Conservation (phyloP, 345 rosid species). For the Eucalyptus curtisii region DNA sequence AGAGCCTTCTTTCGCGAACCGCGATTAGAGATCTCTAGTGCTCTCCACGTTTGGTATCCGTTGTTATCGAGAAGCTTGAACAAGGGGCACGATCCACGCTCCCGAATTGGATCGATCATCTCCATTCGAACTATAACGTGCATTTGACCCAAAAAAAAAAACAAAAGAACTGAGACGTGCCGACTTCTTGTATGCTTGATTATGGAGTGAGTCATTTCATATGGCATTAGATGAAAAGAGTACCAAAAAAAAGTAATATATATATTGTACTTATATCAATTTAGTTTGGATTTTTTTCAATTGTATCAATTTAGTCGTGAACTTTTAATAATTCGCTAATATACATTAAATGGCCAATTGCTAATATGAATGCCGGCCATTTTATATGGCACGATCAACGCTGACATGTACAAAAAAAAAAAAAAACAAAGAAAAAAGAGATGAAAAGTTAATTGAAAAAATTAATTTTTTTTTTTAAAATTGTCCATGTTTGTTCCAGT, state of each 20-base stretch:
- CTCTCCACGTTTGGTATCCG: not conserved
- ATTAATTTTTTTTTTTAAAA: too few relatives aligned
- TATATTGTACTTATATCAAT: too few relatives aligned
- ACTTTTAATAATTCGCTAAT: not conserved
- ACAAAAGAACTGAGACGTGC: not conserved
- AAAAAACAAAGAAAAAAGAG: too few relatives aligned
- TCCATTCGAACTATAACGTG: not conserved
- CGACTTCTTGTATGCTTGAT: not conserved
- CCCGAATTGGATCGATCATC: not conserved
- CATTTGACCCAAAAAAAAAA: not conserved
- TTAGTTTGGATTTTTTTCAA: too few relatives aligned
- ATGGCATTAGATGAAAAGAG: not conserved
- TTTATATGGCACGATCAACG: fast-evolving
- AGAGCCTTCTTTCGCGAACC: not conserved
- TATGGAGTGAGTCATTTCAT: not conserved
- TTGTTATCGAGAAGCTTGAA: not conserved
- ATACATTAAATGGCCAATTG: too few relatives aligned
- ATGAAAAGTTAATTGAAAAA: too few relatives aligned
- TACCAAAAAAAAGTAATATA: fast-evolving
- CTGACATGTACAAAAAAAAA: not conserved
- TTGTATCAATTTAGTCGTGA: fast-evolving
- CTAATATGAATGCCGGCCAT: too few relatives aligned
- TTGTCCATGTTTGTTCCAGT: not conserved
- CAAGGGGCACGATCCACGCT: not conserved
- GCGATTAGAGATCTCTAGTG: not conserved